phyloP scores from a whole-genome alignment of 352 stramenopile genomes.

The Aphanomyces stellatus region DNA sequence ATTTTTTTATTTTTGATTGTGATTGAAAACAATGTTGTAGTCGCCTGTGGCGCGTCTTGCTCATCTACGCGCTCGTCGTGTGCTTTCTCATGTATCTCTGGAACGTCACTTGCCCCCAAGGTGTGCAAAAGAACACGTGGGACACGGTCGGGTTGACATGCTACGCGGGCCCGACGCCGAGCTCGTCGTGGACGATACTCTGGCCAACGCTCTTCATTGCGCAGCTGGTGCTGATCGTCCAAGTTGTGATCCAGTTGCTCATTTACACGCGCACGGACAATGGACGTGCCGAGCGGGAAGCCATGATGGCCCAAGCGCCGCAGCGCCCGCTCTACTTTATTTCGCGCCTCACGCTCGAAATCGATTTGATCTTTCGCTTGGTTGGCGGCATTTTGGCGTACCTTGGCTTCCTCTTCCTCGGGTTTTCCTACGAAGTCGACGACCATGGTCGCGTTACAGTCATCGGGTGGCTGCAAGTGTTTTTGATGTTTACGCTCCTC shows the following conservation, averaged over 20 bases:
- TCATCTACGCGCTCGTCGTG: slow-evolving; percentile 58
- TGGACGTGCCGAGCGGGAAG: slow-evolving; percentile 52
- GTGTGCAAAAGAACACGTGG: slow-evolving; percentile 23
- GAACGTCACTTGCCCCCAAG: slow-evolving; percentile 59
- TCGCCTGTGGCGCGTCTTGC: slow-evolving; percentile 61
- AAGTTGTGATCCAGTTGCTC: slow-evolving; percentile 83
- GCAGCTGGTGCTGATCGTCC: slow-evolving; percentile 77
- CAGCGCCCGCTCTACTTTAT: slow-evolving; percentile 23
- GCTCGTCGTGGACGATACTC: slow-evolving; percentile 42
- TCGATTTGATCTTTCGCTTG: slow-evolving; percentile 72
- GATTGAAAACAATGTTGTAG: slow-evolving; percentile 25
- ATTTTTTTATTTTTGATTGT: not conserved
- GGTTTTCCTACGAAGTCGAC: slow-evolving; percentile 55
- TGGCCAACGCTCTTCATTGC: slow-evolving; percentile 78
- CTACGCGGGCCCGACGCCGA: slow-evolving; percentile 31
- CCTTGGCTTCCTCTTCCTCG: slow-evolving; percentile 60
- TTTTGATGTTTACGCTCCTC: slow-evolving; percentile 56
- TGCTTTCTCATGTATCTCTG: slow-evolving; percentile 72
- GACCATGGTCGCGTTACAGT: slow-evolving; percentile 51
- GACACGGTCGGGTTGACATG: slow-evolving; percentile 64
- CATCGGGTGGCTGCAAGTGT: slow-evolving; percentile 48
- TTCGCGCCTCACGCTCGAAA: slow-evolving; percentile 58
- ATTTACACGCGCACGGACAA: slow-evolving; percentile 73
- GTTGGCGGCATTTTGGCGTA: slow-evolving; percentile 60
- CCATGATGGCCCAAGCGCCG: slow-evolving; percentile 42